Percentiles rank a stretch among this genome's conserved stretches.
Conservation (phyloP, 176 grass and related monocot species). For the Saccharum officinarum region DNA sequence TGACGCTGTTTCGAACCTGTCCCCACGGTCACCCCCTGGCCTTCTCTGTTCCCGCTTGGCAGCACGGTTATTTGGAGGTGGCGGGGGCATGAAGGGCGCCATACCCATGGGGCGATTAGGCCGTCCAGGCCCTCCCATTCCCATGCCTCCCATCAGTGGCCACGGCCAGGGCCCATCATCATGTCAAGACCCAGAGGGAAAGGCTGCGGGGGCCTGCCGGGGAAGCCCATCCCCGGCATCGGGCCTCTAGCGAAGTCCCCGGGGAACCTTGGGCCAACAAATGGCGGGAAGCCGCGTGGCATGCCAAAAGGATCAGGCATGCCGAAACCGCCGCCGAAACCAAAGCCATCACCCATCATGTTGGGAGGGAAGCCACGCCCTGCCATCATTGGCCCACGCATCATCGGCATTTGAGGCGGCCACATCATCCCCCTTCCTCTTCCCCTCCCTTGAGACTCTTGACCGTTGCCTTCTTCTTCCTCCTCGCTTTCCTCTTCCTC, state of each 20-base stretch:
- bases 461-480: conserved; percentile 67
- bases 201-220: conserved; percentile 66
- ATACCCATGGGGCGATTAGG: conserved; percentile 78
- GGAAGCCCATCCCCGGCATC: conserved; percentile 81
- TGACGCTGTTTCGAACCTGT: conserved; percentile 55
- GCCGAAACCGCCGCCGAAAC: conserved; percentile 64
- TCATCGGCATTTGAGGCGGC: conserved; percentile 82
- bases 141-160: conserved; percentile 81
- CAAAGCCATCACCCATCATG: conserved; percentile 89
- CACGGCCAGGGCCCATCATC: conserved; percentile 82
- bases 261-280: conserved; percentile 74
- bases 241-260: conserved; percentile 65
- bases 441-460: conserved; percentile 66
- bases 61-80: conserved; percentile 39
- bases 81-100: conserved; percentile 58
- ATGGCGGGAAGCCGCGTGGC: conserved; percentile 77
- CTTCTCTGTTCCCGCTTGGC: conserved; percentile 66
- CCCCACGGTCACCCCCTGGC: conserved; percentile 52
- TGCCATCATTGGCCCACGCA: conserved; percentile 62
- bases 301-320: conserved; percentile 78
- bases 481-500: conserved; percentile 97
- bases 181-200: conserved; percentile 79
- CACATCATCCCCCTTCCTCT: conserved; percentile 79
- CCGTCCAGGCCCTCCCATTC: conserved; percentile 63
- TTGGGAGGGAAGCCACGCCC: conserved; percentile 72